A percentile compares a stretch with the other conserved stretches of the same genome.
Evolutionary conservation across 2,329 filamentous ascomycete species (phyloP).

Genomic region (Chrysosporium keratinophilum): DNA sequence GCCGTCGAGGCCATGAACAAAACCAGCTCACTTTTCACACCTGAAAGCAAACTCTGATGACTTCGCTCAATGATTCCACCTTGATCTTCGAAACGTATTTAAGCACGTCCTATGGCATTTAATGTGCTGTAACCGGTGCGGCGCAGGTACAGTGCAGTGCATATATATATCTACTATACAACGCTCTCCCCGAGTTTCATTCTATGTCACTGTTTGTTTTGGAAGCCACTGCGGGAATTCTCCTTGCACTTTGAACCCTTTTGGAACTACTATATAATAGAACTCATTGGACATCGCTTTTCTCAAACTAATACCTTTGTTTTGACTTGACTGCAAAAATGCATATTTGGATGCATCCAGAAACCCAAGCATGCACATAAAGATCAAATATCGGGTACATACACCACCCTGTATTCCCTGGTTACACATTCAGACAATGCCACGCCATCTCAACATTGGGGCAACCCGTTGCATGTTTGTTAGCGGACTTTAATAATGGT

Average conservation of each 20-base stretch:
- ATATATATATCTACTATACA: background rate
- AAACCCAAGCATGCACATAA: no score
- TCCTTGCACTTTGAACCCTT: background rate
- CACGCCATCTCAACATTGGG: no score
- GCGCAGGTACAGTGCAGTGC: background rate
- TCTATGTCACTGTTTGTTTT: background rate
- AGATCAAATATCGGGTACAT: no score
- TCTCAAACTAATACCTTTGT: background rate
- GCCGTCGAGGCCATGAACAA: constrained; percentile 56
- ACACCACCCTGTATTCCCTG: no score
- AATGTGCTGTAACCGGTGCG: no score
- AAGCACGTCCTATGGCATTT: no score
- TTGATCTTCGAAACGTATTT: background rate
- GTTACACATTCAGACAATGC: no score
- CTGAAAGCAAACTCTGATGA: constrained; percentile 14
- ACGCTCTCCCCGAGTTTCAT: background rate
- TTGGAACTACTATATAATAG: background rate
- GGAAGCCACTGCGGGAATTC: background rate
- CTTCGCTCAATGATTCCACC: background rate
- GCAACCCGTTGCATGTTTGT: no score
- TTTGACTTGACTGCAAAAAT: no score
- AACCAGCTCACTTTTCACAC: constrained; percentile 44
- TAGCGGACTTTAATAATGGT: no score
- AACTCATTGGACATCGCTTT: background rate
- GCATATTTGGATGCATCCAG: no score